These are phyloP conservation scores for Penicillium psychrofluorescens DNA, from an alignment of 495 filamentous ascomycete genomes.

Conservation along the genomic window DNA sequence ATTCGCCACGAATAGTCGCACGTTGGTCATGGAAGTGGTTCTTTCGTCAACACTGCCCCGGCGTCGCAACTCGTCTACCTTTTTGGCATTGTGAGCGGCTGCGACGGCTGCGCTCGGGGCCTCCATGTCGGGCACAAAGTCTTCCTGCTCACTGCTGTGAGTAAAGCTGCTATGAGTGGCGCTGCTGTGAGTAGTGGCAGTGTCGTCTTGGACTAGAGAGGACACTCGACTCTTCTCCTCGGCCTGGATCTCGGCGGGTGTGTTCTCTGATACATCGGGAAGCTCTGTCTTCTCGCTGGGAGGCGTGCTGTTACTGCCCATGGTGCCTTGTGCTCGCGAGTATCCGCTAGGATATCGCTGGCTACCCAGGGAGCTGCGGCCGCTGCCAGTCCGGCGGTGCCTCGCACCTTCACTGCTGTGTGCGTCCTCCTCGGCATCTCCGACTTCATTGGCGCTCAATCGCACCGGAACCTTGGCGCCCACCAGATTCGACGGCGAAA, in stretches of 20 bases:
- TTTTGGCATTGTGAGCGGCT: constrained; percentile 60
- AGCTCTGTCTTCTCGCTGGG: constrained; percentile 44
- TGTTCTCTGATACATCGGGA: constrained; percentile 46
- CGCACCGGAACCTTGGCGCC: constrained; percentile 79
- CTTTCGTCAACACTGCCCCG: constrained; percentile 92
- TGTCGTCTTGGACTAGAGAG: constrained; percentile 36
- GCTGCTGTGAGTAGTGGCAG: constrained; percentile 21
- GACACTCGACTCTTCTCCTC: constrained; percentile 32
- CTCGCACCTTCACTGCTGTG: constrained; percentile 41
- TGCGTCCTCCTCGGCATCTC: constrained; percentile 71
- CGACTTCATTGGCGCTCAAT: constrained; percentile 88
- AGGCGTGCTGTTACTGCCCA: constrained; percentile 67
- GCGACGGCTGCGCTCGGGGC: constrained; percentile 32
- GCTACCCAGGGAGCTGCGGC: constrained; percentile 71
- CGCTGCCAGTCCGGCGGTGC: constrained; percentile 70
- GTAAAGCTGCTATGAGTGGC: constrained; percentile 10
- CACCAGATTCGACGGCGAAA: constrained; percentile 66
- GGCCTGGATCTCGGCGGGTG: constrained; percentile 35
- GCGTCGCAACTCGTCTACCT: constrained; percentile 67
- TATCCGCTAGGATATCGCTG: constrained; percentile 50
- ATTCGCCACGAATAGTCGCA: constrained; percentile 88
- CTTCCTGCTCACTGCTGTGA: constrained; percentile 44
- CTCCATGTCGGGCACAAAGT: constrained; percentile 45
- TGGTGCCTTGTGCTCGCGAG: constrained; percentile 47
- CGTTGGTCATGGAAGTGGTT: constrained; percentile 75